Conservation (phyloP, 495 filamentous ascomycete genomes). For the Penicillium manginii region DNA sequence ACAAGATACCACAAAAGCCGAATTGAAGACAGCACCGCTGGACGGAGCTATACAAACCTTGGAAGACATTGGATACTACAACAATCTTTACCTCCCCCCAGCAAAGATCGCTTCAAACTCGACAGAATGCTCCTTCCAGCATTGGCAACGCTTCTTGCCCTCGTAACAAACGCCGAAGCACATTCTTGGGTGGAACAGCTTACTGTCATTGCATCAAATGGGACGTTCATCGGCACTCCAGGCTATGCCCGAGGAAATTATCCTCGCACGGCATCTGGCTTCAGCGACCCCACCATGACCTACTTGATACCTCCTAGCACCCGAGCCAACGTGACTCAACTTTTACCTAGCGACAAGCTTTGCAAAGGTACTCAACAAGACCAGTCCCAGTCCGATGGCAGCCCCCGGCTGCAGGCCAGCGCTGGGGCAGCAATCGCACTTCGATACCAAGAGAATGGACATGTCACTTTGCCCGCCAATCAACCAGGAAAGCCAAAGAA, state of each 20-base stretch:
- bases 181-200: conserved; percentile 84
- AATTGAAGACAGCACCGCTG: conserved; percentile 14
- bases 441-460: conserved; percentile 83
- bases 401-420: conserved; percentile 65
- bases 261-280: conserved; percentile 49
- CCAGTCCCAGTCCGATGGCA: conserved; percentile 56
- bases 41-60: conserved; percentile 7
- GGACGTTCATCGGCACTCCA: conserved; percentile 67
- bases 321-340: conserved; percentile 31
- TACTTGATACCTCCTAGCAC: conserved; percentile 58
- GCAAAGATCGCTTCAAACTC: not conserved
- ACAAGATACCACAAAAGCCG: not conserved
- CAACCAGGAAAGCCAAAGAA: conserved; percentile 65
- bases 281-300: conserved; percentile 53
- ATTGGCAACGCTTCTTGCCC: conserved; percentile 29
- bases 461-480: conserved; percentile 69
- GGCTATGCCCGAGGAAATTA: conserved; percentile 71
- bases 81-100: not conserved
- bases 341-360: conserved; percentile 41
- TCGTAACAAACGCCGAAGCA: conserved; percentile 47
- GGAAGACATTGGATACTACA: not conserved
- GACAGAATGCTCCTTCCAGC: conserved; percentile 16
- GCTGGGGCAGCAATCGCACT: conserved; percentile 73
- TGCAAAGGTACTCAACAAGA: conserved; percentile 59
- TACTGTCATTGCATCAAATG: conserved; percentile 69